Evolutionary conservation across 352 stramenopile genomes (phyloP), one percentile per base, ranked within the genome.

Genomic region (Phytophthora foliorum): DNA sequence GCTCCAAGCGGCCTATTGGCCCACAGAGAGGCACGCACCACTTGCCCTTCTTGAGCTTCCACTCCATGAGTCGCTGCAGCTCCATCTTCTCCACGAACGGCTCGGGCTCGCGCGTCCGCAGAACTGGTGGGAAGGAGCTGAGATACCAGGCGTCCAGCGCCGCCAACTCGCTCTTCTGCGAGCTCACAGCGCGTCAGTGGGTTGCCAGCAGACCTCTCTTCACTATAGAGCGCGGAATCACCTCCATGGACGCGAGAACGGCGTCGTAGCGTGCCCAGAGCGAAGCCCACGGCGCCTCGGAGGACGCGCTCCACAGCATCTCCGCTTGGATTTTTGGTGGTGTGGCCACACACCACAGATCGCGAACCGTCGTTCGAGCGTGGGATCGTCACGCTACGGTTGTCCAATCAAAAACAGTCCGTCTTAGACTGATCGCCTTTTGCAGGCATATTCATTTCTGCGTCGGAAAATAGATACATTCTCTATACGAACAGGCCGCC

Each of bases 41-140:
- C 74, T 95, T 95, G 41, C 85, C 87, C 56, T 93, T 95, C 65
- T 85, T 92, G 41, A 95, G 82, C 64, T 93, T 95, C 87, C 87
- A 95, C 57, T 92, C 63, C 85, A 95, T 91, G 42, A 95, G 74
- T 42, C 78, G 68, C 25, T 77, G 63, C 38, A 95, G 67, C 50
- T 95, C 83, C 22, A 51, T 11, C 45, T 93, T 79, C 32, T 67
- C 80, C 58, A 92, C 52, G 57, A 80, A 82, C 14, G 86, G 70
- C 55, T 62, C 27, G 6, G 86, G 84, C 19, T 90, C 82, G 14
- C 86, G 84, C 14, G 38, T 67, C 16, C 63, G 74, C 42, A 94
- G 68, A 60, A 77, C 54, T 9, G 55, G 31, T 13, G 78, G 84
- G 50, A 91, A 71, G 17, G 72, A 46, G 27, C 22, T 45, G 48